phyloP scores from a whole-genome alignment of 805 yeast species.

The Ogataea zsoltii region DNA sequence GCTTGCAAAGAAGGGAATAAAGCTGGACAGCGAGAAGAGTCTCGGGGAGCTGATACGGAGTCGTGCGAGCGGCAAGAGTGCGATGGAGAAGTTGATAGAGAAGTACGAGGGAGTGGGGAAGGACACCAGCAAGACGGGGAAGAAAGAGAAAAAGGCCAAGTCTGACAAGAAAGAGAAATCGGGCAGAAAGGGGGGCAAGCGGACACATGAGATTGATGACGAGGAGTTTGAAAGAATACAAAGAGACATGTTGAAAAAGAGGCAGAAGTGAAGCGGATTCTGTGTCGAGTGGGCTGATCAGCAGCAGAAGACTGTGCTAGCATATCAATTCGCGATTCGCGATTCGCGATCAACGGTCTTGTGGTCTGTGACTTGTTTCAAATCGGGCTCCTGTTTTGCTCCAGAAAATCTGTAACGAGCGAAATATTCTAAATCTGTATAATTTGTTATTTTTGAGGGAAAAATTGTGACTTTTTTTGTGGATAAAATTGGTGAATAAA shows the following conservation, averaged over 20 bases:
- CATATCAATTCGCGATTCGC: too few species aligned
- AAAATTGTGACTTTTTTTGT: not conserved
- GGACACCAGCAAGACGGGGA: conserved; percentile 20
- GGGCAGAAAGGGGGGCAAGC: conserved; percentile 30
- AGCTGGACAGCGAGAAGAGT: conserved; percentile 22
- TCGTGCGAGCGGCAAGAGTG: not conserved
- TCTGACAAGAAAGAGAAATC: conserved; percentile 12
- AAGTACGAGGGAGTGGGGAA: conserved; percentile 46
- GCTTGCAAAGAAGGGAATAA: conserved; percentile 35
- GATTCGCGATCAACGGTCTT: not conserved
- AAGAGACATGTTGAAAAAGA: conserved; percentile 27
- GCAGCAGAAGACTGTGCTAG: too few species aligned
- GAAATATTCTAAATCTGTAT: not conserved
- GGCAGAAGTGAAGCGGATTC: conserved; percentile 5
- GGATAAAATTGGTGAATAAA: too few species aligned
- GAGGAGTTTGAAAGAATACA: conserved; percentile 52
- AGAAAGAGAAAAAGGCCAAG: conserved; percentile 47
- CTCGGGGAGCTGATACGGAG: too few species aligned
- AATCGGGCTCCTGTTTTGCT: not conserved
- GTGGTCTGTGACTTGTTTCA: not conserved
- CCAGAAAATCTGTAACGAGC: not conserved
- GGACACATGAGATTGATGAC: conserved; percentile 43
- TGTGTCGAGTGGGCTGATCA: not conserved
- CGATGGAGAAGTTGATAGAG: conserved; percentile 48
- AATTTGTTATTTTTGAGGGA: not conserved